Evolutionary conservation across 176 grass and related monocot genomes (phyloP).

Genomic region (Alloteropsis semialata): DNA sequence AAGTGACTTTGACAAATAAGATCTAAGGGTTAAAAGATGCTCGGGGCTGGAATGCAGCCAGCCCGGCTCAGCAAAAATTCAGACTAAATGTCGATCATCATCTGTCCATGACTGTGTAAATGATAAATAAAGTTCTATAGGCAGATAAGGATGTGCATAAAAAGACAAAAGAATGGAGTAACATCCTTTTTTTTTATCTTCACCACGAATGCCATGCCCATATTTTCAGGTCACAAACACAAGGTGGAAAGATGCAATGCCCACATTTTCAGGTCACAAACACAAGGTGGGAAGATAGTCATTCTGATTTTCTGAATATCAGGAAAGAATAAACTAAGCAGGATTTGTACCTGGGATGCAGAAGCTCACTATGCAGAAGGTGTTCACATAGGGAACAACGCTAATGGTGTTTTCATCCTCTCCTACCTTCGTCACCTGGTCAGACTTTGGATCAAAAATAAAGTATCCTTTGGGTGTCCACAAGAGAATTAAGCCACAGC

Average conservation of each 20-base stretch:
- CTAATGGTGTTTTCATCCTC: not conserved
- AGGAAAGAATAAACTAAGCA: not conserved
- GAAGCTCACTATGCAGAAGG: too few relatives aligned
- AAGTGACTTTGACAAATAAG: too few relatives aligned
- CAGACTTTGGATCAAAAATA: not conserved
- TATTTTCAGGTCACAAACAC: not conserved
- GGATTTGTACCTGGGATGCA: not conserved
- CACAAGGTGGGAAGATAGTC: not conserved
- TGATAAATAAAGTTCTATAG: too few relatives aligned
- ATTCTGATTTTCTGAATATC: not conserved
- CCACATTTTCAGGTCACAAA: too few relatives aligned
- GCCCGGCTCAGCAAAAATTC: too few relatives aligned
- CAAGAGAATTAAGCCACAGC: not conserved
- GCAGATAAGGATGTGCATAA: too few relatives aligned
- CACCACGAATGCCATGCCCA: not conserved
- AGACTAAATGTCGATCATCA: too few relatives aligned
- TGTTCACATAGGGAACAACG: not conserved
- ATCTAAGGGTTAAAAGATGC: too few relatives aligned
- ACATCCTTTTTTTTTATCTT: not conserved
- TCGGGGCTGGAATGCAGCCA: too few relatives aligned
- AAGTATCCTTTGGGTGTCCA: not conserved
- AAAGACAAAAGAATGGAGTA: too few relatives aligned
- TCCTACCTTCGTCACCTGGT: not conserved
- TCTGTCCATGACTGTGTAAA: too few relatives aligned
- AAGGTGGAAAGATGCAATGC: too few relatives aligned